phyloP scores from a whole-genome alignment of 2,329 filamentous ascomycete genomes.

The Diplodia sapinea region DNA sequence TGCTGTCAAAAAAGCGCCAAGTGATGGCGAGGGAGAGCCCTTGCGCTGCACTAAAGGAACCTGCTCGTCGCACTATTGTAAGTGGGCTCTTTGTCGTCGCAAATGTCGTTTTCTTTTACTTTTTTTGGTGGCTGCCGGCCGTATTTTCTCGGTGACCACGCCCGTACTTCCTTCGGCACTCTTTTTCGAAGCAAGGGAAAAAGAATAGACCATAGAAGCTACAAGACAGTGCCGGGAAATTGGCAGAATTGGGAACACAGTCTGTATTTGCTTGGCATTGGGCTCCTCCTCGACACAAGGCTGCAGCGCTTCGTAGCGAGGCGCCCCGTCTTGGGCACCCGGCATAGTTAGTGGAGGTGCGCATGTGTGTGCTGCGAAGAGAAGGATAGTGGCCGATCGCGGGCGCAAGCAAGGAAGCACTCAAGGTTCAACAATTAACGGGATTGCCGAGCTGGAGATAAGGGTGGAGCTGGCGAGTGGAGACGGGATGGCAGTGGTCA shows the following conservation, averaged over 20 bases:
- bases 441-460: slow-evolving; percentile 6
- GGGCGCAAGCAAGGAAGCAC: background rate
- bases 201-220: background rate
- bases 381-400: background rate
- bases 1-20: background rate
- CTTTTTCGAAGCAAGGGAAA: background rate
- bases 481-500: slow-evolving; percentile 4
- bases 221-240: background rate
- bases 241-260: background rate
- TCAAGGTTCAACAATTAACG: background rate
- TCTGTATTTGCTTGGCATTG: background rate
- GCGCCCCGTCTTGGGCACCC: background rate
- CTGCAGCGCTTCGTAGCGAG: background rate
- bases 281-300: background rate
- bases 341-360: background rate
- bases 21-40: background rate
- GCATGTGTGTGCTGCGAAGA: background rate
- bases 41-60: background rate
- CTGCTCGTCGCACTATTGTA: background rate
- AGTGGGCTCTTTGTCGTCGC: background rate
- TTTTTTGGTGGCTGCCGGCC: background rate
- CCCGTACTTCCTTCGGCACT: background rate
- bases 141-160: background rate
- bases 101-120: background rate
- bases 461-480: background rate